Base-by-base conservation (phyloP, 805 yeast genomes). In the Myxozyma neotropica region DNA sequence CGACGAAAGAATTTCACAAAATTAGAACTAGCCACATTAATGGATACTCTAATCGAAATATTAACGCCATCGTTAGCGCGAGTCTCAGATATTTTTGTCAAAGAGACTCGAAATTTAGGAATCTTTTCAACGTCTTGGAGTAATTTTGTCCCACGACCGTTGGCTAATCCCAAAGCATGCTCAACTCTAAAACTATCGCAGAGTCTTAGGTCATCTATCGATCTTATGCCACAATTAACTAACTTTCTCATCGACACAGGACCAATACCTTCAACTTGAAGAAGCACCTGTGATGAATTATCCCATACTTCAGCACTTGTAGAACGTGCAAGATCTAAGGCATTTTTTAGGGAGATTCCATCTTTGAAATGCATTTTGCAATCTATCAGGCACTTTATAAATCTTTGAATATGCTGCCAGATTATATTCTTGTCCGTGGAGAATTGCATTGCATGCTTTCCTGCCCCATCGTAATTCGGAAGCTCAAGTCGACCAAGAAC, bases 291-390 rank as follows among this genome's bases (percentile, higher is more conserved):
- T 0, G 80, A 68, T 0, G 78, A 67, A 53, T 76, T 78, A 60
- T 81, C 85, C 87, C 87, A 82, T 15, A 83, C 75, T 58, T 72
- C 74, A 0, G 81, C 81, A 46, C 67, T 69, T 0, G 80, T 57
- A 42, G 80, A 77, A 55, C 84, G 69, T 2, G 69, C 63, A 6
- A 83, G 59, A 47, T 69, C 71, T 5, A 82, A 64, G 1, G 79
- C 63, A 44, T 72, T 75, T 23, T 71, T 63, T 45, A 81, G 68
- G 0, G 85, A 79, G 0, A 66, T 63, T 0, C 78, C 77, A 66
- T 81, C 84, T 26, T 72, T 69, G 53, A 73, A 78, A 13, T 71
- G 76, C 21, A 73, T 64, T 56, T 75, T 78, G 17, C 78, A 72
- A 40, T 82, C 85, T 31, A 77, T 67, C 63, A 80, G 71, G 29